These are phyloP conservation scores for Umbelopsis sp. DNA, from an alignment of 192 early-diverging fungal genomes.

Conservation along the genomic window DNA sequence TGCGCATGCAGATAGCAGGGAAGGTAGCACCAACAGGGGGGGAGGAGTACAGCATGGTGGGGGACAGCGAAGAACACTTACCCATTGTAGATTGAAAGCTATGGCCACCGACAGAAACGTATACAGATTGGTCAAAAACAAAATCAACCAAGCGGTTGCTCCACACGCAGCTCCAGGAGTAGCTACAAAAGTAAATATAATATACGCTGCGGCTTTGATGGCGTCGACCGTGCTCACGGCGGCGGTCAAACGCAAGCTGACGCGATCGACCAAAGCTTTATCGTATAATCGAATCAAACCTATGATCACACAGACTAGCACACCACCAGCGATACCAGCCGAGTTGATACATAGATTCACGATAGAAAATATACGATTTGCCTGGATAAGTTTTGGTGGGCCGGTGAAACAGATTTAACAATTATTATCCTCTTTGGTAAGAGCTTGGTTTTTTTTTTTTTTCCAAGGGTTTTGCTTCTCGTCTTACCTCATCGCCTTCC, in stretches of 20 bases:
- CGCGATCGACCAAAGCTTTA: conserved; percentile 9
- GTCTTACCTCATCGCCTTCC: conserved; percentile 1
- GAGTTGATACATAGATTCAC: conserved; percentile 14
- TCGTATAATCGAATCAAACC: conserved; percentile 6
- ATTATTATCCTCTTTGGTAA: too few relatives aligned
- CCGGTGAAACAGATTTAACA: not conserved
- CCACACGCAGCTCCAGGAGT: conserved; percentile 19
- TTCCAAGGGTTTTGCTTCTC: not conserved
- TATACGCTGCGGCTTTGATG: conserved; percentile 19
- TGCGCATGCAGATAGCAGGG: not conserved
- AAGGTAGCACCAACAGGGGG: not conserved
- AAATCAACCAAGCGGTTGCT: conserved; percentile 20
- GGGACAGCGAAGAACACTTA: conserved; percentile 1
- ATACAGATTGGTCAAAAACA: conserved; percentile 24
- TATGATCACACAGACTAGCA: conserved; percentile 1
- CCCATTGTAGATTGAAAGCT: conserved; percentile 28
- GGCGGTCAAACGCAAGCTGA: conserved; percentile 19
- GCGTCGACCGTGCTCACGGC: conserved; percentile 20
- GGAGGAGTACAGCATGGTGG: too few relatives aligned
- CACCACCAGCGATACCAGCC: not conserved
- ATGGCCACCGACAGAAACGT: conserved; percentile 25
- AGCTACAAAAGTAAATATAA: conserved; percentile 25
- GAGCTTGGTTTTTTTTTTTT: too few relatives aligned
- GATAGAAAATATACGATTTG: conserved; percentile 17
- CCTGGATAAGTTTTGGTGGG: not conserved